Evolutionary conservation across 345 rosid genomes (phyloP).

Genomic region (Rhodomyrtus tomentosa): DNA sequence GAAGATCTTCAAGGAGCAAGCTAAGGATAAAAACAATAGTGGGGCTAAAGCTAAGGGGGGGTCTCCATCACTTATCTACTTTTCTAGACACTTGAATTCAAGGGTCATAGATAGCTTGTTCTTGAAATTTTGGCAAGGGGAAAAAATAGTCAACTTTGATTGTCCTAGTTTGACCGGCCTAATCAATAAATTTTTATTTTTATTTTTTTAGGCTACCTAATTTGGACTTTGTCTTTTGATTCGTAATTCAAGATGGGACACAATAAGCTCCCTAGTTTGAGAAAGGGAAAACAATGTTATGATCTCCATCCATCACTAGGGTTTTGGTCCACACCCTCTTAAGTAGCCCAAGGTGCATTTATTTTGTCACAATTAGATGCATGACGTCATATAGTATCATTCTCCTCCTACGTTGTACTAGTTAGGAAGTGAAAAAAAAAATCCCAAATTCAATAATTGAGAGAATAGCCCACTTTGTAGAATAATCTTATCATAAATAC

Average conservation of each 20-base stretch:
- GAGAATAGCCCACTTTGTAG: neutral
- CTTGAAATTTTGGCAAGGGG: neutral
- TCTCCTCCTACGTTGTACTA: neutral
- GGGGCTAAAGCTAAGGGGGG: neutral
- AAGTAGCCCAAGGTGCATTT: neutral
- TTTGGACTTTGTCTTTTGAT: neutral
- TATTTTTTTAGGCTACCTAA: neutral
- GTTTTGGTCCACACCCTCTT: neutral
- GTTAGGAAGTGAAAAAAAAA: neutral
- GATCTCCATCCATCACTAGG: neutral
- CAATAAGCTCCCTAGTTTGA: too few species aligned
- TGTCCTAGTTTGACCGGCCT: neutral
- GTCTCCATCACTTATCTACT: too few species aligned
- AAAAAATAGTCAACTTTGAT: neutral
- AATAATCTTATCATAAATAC: neutral
- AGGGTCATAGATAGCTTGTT: neutral
- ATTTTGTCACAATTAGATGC: neutral
- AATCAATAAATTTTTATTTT: neutral
- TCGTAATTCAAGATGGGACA: neutral
- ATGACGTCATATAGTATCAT: neutral
- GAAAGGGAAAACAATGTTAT: neutral
- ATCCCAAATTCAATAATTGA: neutral
- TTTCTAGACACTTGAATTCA: neutral
- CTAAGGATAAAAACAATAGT: neutral
- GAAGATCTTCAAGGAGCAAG: neutral